phyloP scores from a whole-genome alignment of 768 basidiomycete genomes.

The Rossbeevera mucosa region DNA sequence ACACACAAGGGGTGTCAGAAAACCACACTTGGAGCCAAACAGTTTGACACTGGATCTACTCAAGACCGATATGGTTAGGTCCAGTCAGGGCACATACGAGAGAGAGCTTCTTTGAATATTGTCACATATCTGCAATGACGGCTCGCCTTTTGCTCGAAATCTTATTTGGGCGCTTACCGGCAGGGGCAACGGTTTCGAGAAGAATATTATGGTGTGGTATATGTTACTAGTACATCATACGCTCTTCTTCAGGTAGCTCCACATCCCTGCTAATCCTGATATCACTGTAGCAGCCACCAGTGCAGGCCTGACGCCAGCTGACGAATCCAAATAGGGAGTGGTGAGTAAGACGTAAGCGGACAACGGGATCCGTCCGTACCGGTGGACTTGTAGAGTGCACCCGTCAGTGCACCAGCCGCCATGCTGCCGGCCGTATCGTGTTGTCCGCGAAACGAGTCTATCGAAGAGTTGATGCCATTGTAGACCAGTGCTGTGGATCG shows the following conservation, averaged over 20 bases:
- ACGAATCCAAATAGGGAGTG: conserved; percentile 31
- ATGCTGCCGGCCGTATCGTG: conserved; percentile 92
- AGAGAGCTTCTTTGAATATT: conserved; percentile 29
- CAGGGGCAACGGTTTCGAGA: conserved; percentile 8
- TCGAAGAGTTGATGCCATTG: conserved; percentile 92
- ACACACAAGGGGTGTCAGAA: conserved; percentile 36
- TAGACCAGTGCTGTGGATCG: conserved; percentile 77
- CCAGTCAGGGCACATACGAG: conserved; percentile 28
- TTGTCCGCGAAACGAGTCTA: conserved; percentile 83
- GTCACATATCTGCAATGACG: conserved; percentile 21
- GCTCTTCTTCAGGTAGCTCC: conserved; percentile 92
- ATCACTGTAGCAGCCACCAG: conserved; percentile 85
- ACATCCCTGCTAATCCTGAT: conserved; percentile 85
- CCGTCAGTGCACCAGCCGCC: conserved; percentile 86
- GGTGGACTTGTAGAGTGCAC: conserved; percentile 89
- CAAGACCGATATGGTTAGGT: conserved; percentile 32
- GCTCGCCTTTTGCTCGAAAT: conserved; percentile 11
- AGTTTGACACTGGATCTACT: conserved; percentile 33
- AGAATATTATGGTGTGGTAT: conserved; percentile 43
- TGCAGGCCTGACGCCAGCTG: conserved; percentile 91
- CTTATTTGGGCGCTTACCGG: conserved; percentile 30
- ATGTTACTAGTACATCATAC: conserved; percentile 53
- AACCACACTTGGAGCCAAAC: conserved; percentile 26
- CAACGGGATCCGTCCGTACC: conserved; percentile 52
- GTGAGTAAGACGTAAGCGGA: conserved; percentile 36